Evolutionary conservation across 2,329 filamentous ascomycete species (phyloP).

Genomic region (Xylaria sp.): DNA sequence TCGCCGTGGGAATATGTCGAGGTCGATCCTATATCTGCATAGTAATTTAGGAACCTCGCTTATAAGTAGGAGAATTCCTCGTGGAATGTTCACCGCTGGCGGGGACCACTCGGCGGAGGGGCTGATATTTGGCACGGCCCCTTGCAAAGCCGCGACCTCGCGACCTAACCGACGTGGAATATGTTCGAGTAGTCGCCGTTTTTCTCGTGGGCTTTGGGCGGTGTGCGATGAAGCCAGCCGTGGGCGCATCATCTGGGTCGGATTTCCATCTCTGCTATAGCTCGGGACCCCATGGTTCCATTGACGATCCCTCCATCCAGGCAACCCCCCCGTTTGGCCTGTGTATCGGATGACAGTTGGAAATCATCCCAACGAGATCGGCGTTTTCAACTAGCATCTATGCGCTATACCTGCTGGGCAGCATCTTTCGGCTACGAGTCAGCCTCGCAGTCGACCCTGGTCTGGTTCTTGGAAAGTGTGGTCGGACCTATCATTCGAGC

Average conservation of each 20-base stretch:
- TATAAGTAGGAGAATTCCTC: constrained; percentile 24
- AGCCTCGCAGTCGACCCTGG: constrained; percentile 30
- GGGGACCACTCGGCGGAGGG: constrained; percentile 7
- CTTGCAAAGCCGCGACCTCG: constrained; percentile 20
- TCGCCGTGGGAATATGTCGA: neutral
- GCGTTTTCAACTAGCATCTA: constrained; percentile 12
- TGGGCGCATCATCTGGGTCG: constrained; percentile 13
- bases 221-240: constrained; percentile 19
- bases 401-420: constrained; percentile 15
- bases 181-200: constrained; percentile 5
- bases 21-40: constrained; percentile 4
- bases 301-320: constrained; percentile 12
- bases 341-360: constrained; percentile 22
- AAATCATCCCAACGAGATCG: constrained; percentile 21
- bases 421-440: constrained; percentile 20
- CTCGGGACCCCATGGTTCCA: constrained; percentile 14
- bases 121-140: constrained; percentile 13
- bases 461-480: constrained; percentile 25
- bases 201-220: constrained; percentile 3
- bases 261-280: constrained; percentile 18
- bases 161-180: constrained; percentile 11
- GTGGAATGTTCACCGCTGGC: constrained; percentile 17
- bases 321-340: constrained; percentile 16
- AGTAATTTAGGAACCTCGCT: constrained; percentile 21
- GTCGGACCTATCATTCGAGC: constrained; percentile 32